These are phyloP conservation scores for Cordyceps farinosa DNA, from an alignment of 2,329 filamentous ascomycete genomes.

Conservation along the genomic window DNA sequence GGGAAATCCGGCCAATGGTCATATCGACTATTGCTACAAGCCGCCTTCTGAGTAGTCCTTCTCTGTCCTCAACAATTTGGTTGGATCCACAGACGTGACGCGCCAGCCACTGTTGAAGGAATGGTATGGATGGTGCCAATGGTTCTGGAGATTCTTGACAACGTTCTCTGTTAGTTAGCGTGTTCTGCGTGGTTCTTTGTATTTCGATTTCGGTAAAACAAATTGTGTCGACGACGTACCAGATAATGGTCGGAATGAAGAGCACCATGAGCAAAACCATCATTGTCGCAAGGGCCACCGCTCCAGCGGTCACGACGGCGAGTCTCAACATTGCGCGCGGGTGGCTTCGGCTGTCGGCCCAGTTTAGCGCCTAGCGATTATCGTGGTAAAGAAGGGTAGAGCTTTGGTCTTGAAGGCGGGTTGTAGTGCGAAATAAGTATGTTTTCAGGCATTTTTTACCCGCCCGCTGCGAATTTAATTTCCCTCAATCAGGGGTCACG, in stretches of 20 bases:
- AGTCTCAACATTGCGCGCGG: constrained; percentile 7
- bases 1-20: constrained; percentile 7
- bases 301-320: constrained; percentile 6
- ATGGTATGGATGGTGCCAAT: not conserved
- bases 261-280: constrained; percentile 5
- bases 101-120: too few species aligned
- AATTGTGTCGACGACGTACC: not conserved
- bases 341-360: constrained; percentile 3
- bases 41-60: not conserved
- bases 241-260: not conserved
- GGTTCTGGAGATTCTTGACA: not conserved
- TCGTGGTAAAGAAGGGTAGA: not conserved
- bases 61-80: not conserved
- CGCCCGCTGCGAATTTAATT: not conserved
- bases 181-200: not conserved
- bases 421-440: not conserved
- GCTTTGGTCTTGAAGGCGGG: not conserved
- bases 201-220: not conserved
- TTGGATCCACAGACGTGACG: not conserved
- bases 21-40: constrained; percentile 17
- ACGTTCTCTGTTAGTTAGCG: not conserved
- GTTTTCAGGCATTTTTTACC: not conserved
- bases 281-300: constrained; percentile 1
- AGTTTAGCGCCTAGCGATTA: not conserved
- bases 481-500: not conserved